phyloP scores from a whole-genome alignment of 73 alveolate species.

The Paramecium octaurelia region DNA sequence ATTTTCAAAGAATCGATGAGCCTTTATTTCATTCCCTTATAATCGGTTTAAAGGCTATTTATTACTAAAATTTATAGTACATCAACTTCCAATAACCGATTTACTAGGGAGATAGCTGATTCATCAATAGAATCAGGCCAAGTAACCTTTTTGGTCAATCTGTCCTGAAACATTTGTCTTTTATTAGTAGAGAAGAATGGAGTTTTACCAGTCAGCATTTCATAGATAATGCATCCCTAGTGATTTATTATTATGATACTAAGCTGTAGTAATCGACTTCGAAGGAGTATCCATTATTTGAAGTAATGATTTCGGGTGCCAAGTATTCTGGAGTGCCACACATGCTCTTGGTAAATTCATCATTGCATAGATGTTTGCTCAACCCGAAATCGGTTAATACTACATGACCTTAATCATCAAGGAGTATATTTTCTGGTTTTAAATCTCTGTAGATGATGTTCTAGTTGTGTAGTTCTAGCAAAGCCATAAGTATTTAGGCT shows the following conservation, averaged over 20 bases:
- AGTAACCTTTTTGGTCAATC: not conserved
- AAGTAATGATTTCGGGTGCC: conserved; percentile 48
- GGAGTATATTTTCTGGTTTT: conserved; percentile 82
- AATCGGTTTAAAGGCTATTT: not conserved
- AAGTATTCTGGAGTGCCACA: conserved; percentile 66
- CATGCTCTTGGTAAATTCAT: conserved; percentile 1
- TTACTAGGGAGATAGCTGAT: not conserved
- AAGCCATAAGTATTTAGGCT: conserved; percentile 64
- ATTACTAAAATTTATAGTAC: conserved; percentile 1
- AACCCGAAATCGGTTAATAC: conserved; percentile 86
- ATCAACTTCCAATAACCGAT: conserved; percentile 1
- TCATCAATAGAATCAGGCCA: not conserved
- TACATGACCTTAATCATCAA: conserved; percentile 78
- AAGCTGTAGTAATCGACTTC: not conserved
- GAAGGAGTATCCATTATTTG: not conserved
- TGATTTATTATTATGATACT: not conserved
- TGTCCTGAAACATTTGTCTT: conserved; percentile 73
- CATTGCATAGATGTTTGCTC: conserved; percentile 56
- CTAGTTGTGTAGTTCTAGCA: conserved; percentile 68
- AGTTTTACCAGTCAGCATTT: conserved; percentile 66
- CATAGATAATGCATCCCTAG: not conserved
- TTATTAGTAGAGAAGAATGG: conserved; percentile 75
- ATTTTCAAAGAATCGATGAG: not conserved
- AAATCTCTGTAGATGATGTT: conserved; percentile 81
- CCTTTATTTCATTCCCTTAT: not conserved